Evolutionary conservation across 2,329 filamentous ascomycete species (phyloP), one percentile per base, ranked within the genome.

Genomic region (Diaporthe eres): DNA sequence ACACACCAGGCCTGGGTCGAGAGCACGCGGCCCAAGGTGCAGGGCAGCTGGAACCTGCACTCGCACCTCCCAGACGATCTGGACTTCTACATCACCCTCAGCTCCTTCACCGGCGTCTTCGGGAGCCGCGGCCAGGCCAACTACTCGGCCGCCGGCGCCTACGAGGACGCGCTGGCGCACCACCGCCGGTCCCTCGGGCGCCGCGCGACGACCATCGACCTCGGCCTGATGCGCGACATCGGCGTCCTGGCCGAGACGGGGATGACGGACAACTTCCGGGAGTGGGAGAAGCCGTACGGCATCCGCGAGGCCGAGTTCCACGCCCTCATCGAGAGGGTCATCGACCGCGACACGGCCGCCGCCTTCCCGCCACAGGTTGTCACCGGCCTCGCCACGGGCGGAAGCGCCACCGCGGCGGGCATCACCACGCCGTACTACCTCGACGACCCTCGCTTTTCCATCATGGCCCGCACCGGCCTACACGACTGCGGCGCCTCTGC

Each of bases 121-220:
- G 75, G 75, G 12, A 73, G 70, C 68, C 57, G 58, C 13, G 70
- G 75, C 8, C 73, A 75, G 44, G 75, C 44, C 55, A 72, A 75
- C 44, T 77, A 77, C 55, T 60, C 83, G 0, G 82, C 82, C 0
- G 84, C 81, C 7, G 81, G 81, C 53, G 78, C 80, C 0, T 86
- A 82, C 78, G 82, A 85, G 47, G 84, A 85, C 75, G 80, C 80
- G 1, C 77, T 82, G 22, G 80, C 81, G 0, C 70, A 72, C 1
- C 75, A 79, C 67, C 78, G 80, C 19, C 72, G 74, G 17, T 49
- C 74, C 8, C 70, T 75, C 12, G 79, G 80, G 19, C 74, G 80
- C 13, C 78, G 79, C 0, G 79, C 77, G 13, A 78, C 80, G 13
- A 77, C 80, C 12, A 75, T 81, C 47, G 79, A 81, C 61, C 74